These are phyloP conservation scores for Trichoderma atroviride DNA, from an alignment of 2,329 filamentous ascomycete genomes.

Conservation along the genomic window DNA sequence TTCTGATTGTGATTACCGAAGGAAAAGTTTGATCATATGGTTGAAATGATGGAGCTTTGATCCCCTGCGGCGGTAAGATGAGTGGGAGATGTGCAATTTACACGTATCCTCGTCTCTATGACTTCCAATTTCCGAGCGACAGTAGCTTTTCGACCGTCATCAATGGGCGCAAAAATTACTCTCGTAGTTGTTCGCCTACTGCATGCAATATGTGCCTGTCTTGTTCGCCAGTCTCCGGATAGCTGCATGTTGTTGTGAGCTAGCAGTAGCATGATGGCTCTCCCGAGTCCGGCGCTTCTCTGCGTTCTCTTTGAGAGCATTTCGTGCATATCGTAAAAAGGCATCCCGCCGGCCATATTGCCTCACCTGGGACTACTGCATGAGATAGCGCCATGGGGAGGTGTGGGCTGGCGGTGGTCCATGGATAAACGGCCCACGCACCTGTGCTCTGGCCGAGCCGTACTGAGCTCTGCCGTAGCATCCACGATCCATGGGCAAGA, in stretches of 20 bases:
- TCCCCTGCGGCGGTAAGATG: conserved; percentile 15
- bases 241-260: conserved; percentile 1
- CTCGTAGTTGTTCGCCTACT: not conserved
- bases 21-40: conserved; percentile 5
- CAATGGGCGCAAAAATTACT: conserved; percentile 9
- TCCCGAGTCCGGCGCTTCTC: conserved; percentile 6
- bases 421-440: conserved; percentile 20
- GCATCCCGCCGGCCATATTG: conserved; percentile 24
- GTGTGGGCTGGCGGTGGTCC: conserved; percentile 18
- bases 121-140: conserved; percentile 16
- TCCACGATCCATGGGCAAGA: conserved; percentile 23
- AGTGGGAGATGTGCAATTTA: conserved; percentile 13
- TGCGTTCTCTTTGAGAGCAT: conserved; percentile 21
- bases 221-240: conserved; percentile 5
- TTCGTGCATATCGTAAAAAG: conserved; percentile 21
- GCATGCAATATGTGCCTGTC: not conserved
- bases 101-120: conserved; percentile 14
- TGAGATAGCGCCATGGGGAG: conserved; percentile 28
- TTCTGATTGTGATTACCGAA: not conserved
- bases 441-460: conserved; percentile 4
- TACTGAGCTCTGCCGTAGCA: conserved; percentile 7
- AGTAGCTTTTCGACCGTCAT: not conserved
- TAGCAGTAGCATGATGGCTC: not conserved
- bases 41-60: conserved; percentile 8
- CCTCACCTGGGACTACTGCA: conserved; percentile 29